Percentiles rank a stretch among this genome's conserved stretches.
Conservation (phyloP, 225 moss, liverwort and hornwort genomes). For the Physcomitrellopsis africana region DNA sequence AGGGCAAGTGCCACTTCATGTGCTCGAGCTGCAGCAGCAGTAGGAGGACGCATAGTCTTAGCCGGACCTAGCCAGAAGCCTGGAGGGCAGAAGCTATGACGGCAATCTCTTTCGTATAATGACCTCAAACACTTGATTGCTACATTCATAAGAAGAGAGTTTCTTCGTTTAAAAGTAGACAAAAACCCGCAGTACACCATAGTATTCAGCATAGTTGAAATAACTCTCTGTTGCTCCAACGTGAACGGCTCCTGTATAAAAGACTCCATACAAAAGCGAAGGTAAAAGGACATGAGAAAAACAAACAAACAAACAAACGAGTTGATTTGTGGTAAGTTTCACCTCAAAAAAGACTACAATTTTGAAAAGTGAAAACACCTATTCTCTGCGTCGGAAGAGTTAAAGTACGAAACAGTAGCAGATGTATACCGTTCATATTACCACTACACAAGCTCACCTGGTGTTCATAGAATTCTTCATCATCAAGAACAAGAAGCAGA, state of each 20-base stretch:
- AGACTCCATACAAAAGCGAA: not conserved
- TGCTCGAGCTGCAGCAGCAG: slow-evolving; percentile 83
- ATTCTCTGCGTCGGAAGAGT: not conserved
- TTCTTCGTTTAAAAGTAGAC: slow-evolving; percentile 56
- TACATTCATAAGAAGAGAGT: slow-evolving; percentile 67
- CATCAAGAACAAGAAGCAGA: slow-evolving; percentile 84
- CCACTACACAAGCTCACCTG: slow-evolving; percentile 55
- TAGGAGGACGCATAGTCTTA: slow-evolving; percentile 59
- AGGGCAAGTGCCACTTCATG: slow-evolving; percentile 76
- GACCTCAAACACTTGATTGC: slow-evolving; percentile 79
- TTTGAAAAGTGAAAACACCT: not conserved
- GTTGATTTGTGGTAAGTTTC: not conserved
- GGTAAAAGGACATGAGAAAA: not conserved
- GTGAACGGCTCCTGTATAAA: slow-evolving; percentile 75
- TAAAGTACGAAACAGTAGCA: slow-evolving; percentile 9
- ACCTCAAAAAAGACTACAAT: not conserved
- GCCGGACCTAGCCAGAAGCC: slow-evolving; percentile 89
- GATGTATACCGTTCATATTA: not conserved
- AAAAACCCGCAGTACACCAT: slow-evolving; percentile 87
- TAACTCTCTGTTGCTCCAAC: slow-evolving; percentile 79
- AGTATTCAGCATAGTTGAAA: slow-evolving; percentile 88
- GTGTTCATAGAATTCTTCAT: slow-evolving; percentile 88
- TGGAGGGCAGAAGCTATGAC: slow-evolving; percentile 82
- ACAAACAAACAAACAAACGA: no score
- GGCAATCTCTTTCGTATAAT: slow-evolving; percentile 87